Percentiles rank a stretch among this genome's conserved stretches.
Evolutionary conservation across 306 rosid species (phyloP).

Genomic region (Clitoria ternatea): DNA sequence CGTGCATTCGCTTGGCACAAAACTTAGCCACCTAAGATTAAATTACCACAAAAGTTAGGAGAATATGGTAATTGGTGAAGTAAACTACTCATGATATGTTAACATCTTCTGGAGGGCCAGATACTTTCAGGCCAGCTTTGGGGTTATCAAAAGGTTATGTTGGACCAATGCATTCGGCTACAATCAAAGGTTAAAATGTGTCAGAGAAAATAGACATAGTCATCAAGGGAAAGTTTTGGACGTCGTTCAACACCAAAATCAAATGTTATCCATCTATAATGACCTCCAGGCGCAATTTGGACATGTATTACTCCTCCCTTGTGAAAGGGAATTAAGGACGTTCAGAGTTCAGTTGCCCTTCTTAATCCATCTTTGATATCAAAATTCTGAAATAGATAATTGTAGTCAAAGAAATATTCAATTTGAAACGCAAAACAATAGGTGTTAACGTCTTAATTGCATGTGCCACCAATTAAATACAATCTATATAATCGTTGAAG

Average conservation of each 20-base stretch:
- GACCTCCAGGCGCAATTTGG: conserved; percentile 16
- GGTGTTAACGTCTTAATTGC: neutral
- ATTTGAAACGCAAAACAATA: neutral
- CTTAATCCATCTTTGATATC: conserved; percentile 20
- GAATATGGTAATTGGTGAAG: too few species aligned
- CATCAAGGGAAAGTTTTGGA: neutral
- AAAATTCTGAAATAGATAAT: conserved; percentile 15
- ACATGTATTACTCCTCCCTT: conserved; percentile 1
- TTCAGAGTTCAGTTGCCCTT: conserved; percentile 2
- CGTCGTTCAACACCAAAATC: conserved; percentile 17
- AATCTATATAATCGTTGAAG: neutral
- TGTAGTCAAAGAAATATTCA: neutral
- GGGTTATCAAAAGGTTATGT: neutral
- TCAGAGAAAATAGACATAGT: neutral
- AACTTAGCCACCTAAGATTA: conserved; percentile 72
- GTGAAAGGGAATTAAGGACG: neutral
- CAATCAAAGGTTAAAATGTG: neutral
- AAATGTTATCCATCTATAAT: neutral
- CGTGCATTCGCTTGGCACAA: conserved; percentile 80
- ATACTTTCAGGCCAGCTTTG: neutral
- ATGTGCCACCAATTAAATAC: neutral
- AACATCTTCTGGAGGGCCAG: neutral
- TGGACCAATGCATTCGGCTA: neutral
- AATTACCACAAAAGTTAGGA: conserved; percentile 29
- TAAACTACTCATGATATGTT: neutral